Conservation (phyloP, 1,284 basidiomycete genomes). For the Neonothopanus nambi region DNA sequence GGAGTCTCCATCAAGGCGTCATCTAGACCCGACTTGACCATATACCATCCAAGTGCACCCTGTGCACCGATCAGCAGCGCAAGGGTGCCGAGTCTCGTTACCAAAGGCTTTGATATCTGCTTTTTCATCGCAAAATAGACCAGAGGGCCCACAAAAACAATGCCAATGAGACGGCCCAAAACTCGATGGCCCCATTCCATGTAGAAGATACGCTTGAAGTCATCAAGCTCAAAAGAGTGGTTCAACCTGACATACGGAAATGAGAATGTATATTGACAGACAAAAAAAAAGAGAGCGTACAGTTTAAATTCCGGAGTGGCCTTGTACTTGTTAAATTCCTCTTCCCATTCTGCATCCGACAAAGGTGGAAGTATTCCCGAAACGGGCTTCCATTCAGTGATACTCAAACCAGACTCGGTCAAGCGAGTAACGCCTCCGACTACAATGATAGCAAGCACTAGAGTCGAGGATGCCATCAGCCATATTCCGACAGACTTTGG, state of each 20-base stretch:
- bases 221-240: constrained; percentile 79
- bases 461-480: constrained; percentile 79
- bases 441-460: constrained; percentile 92
- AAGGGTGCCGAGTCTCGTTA: constrained; percentile 67
- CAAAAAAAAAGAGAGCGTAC: too few relatives aligned
- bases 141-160: constrained; percentile 78
- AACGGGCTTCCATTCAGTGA: constrained; percentile 97
- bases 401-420: constrained; percentile 96
- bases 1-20: constrained; percentile 79
- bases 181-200: constrained; percentile 99
- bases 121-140: constrained; percentile 76
- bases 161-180: constrained; percentile 88
- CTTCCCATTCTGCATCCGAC: constrained; percentile 77
- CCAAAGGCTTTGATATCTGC: constrained; percentile 64
- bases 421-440: constrained; percentile 96
- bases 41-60: constrained; percentile 97
- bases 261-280: not conserved
- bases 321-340: constrained; percentile 95
- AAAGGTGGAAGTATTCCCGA: constrained; percentile 89
- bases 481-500: constrained; percentile 78
- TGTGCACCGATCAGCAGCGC: constrained; percentile 86
- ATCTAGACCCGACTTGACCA: constrained; percentile 97
- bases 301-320: constrained; percentile 93
- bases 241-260: constrained; percentile 70
- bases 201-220: constrained; percentile 97